Evolutionary conservation across 345 rosid genomes (phyloP), one percentile per base, ranked within the genome.

Genomic region (Gossypium ekmanianum): DNA sequence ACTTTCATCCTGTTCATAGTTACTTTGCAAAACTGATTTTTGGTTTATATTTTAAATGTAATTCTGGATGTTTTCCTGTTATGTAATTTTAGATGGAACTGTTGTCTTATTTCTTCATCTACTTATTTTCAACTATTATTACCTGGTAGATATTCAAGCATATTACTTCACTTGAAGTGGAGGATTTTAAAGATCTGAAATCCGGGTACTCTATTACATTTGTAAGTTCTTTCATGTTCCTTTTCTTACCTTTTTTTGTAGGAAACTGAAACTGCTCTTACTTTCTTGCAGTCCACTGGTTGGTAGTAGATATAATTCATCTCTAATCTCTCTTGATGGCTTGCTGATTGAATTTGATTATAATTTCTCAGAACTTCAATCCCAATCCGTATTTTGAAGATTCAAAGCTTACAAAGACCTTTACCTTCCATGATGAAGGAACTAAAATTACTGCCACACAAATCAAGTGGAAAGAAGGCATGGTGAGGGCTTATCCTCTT

Each of bases 391-490:
- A 78, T 81, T 94, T 92, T 79, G 98, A 94, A 68, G 90, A 94
- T 73, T 75, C 84, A 7, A 90, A 89, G 80, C 97, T 94, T 62
- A 89, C 89, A 10, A 92, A 94, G 85, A 85, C 90, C 1, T 91
- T 87, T 67, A 83, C 94, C 77, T 94, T 86, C 87, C 86, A 81
- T 10, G 98, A 92, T 71, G 98, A 94, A 52, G 85, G 90, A 48
- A 94, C 92, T 26, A 87, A 89, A 79, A 86, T 91, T 76, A 79
- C 89, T 72, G 88, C 93, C 26, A 92, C 98, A 7, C 74, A 88
- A 56, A 94, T 94, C 71, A 94, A 85, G 71, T 94, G 98, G 98
- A 94, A 92, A 74, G 92, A 89, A 75, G 95, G 97, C 75, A 87
- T 84, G 94, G 98, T 94, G 83, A 64, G 72, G 67, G 61, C 56